A percentile compares a stretch with the other conserved stretches of the same genome.
These are phyloP conservation scores for Stemphylium beticola DNA, from an alignment of 2,329 filamentous ascomycete species.

Conservation along the genomic window DNA sequence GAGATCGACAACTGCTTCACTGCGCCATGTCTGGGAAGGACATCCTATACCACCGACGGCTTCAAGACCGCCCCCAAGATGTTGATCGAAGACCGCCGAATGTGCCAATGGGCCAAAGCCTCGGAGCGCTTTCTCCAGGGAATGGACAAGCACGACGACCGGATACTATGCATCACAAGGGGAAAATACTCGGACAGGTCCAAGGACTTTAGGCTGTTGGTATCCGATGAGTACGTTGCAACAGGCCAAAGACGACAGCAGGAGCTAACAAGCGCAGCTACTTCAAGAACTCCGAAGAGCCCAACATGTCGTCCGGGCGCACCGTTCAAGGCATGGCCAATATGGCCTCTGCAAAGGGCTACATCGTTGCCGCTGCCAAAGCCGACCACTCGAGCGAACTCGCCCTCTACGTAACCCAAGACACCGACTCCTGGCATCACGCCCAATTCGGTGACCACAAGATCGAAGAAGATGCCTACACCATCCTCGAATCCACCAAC, in stretches of 20 bases:
- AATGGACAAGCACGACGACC: slow-evolving; percentile 66
- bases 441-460: slow-evolving; percentile 89
- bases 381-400: slow-evolving; percentile 85
- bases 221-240: slow-evolving; percentile 69
- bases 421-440: slow-evolving; percentile 85
- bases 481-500: slow-evolving; percentile 91
- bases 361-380: slow-evolving; percentile 80
- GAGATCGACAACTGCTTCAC: slow-evolving; percentile 49
- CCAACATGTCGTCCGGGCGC: slow-evolving; percentile 74
- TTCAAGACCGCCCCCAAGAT: slow-evolving; percentile 72
- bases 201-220: slow-evolving; percentile 76
- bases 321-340: slow-evolving; percentile 81
- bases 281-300: slow-evolving; percentile 74
- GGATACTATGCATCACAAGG: slow-evolving; percentile 80
- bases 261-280: slow-evolving; percentile 54
- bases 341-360: slow-evolving; percentile 83
- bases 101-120: slow-evolving; percentile 88
- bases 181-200: slow-evolving; percentile 73
- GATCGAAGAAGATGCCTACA: slow-evolving; percentile 84
- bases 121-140: slow-evolving; percentile 75
- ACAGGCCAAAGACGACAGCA: not conserved
- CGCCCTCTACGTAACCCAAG: slow-evolving; percentile 86
- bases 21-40: slow-evolving; percentile 50
- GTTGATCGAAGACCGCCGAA: slow-evolving; percentile 71
- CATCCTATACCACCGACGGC: slow-evolving; percentile 81